phyloP scores from a whole-genome alignment of 345 rosid genomes.

The Corchorus capsularis region DNA sequence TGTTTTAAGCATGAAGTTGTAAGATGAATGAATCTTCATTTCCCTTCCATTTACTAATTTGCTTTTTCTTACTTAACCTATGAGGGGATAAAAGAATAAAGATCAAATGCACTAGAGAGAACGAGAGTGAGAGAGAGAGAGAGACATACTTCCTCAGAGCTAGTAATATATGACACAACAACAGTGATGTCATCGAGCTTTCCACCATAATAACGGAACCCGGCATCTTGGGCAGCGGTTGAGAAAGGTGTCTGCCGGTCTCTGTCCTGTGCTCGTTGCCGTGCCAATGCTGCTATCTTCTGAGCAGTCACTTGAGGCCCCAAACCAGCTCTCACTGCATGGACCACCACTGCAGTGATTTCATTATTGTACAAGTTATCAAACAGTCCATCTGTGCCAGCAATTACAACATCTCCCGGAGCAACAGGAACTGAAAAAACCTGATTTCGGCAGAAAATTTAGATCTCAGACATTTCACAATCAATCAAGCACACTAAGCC shows the following conservation, averaged over 20 bases:
- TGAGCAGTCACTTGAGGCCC: slow-evolving; percentile 93
- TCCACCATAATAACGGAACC: slow-evolving; percentile 97
- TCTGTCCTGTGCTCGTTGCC: slow-evolving; percentile 89
- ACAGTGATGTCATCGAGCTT: slow-evolving; percentile 99
- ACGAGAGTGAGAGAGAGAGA: slow-evolving; percentile 13
- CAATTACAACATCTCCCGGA: slow-evolving; percentile 87
- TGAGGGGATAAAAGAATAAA: not conserved
- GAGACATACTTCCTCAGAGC: slow-evolving; percentile 42
- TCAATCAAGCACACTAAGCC: slow-evolving; percentile 3
- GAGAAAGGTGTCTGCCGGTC: slow-evolving; percentile 97
- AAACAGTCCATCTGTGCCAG: slow-evolving; percentile 96
- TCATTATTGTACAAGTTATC: slow-evolving; percentile 96
- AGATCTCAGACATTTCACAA: not conserved
- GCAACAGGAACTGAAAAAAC: slow-evolving; percentile 82
- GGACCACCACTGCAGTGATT: slow-evolving; percentile 94
- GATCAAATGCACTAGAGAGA: not conserved
- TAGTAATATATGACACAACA: slow-evolving; percentile 78
- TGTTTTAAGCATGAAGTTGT: not conserved
- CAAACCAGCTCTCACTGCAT: slow-evolving; percentile 86
- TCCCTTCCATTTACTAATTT: not conserved
- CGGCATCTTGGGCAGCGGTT: slow-evolving; percentile 98
- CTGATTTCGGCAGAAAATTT: slow-evolving; percentile 36
- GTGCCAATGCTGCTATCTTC: slow-evolving; percentile 96
- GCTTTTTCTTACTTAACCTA: not conserved
- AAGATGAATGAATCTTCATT: not conserved